Evolutionary conservation across 768 basidiomycete species (phyloP), one percentile per base, ranked within the genome.

Genomic region (Rhodocollybia butyracea): DNA sequence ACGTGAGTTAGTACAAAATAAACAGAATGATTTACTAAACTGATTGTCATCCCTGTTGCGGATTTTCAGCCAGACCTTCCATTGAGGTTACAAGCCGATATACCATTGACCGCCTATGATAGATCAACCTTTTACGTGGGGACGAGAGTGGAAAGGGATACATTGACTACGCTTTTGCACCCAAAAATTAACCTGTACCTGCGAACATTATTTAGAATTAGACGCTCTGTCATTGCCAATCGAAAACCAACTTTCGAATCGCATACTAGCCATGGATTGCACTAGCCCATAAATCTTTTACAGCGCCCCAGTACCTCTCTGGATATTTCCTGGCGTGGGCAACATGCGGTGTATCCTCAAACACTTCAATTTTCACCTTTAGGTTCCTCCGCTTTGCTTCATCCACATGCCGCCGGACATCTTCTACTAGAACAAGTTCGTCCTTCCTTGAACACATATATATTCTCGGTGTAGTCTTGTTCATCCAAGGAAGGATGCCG

Each of bases 371-470:
- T 13, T 61, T 64, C 11, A 76, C 70, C 47, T 69, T 60, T 5
- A 72, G 60, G 3, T 77, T 77, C 10, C 43, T 61, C 34, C 55
- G 59, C 55, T 61, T 63, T 32, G 71, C 73, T 15, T 66, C 57
- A 10, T 57, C 55, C 0, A 67, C 69, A 64, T 80, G 78, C 17
- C 45, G 61, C 51, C 74, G 70, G 1, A 78, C 70, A 19, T 76
- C 71, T 1, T 60, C 50, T 24, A 60, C 61, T 0, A 71, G 67
- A 27, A 80, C 72, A 43, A 80, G 56, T 7, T 71, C 65, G 50
- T 82, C 80, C 21, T 34, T 62, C 27, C 66, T 70, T 2, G 80
- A 80, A 59, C 74, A 79, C 10, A 82, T 42, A 54, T 80, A 80
- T 12, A 82, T 63, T 46, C 80, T 64, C 8, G 73, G 74, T 0